phyloP scores from a whole-genome alignment of 495 filamentous ascomycete genomes.

The Penicillium silybi region DNA sequence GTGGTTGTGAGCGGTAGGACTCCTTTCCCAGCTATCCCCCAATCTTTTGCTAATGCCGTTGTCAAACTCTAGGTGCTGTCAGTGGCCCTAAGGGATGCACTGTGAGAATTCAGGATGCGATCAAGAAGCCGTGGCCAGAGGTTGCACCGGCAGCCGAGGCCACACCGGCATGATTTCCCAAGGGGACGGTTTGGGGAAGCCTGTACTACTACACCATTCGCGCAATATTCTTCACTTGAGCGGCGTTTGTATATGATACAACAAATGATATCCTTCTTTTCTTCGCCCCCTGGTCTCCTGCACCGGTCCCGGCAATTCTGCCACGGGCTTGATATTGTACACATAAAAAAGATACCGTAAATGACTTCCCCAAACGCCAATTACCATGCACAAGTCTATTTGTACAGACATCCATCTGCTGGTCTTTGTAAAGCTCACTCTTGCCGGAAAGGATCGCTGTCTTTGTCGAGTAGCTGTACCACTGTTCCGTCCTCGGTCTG shows the following conservation, averaged over 20 bases:
- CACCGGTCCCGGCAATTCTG: not conserved
- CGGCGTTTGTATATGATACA: slow-evolving; percentile 48
- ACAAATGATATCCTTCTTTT: slow-evolving; percentile 44
- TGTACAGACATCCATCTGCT: slow-evolving; percentile 19
- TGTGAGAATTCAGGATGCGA: slow-evolving; percentile 83
- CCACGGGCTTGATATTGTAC: not conserved
- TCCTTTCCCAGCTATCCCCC: not conserved
- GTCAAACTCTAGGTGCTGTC: slow-evolving; percentile 55
- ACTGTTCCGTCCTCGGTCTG: slow-evolving; percentile 60
- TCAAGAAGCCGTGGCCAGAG: slow-evolving; percentile 83
- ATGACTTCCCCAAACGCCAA: slow-evolving; percentile 24
- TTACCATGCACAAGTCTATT: slow-evolving; percentile 25
- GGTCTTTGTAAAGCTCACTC: slow-evolving; percentile 7
- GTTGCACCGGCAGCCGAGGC: slow-evolving; percentile 38
- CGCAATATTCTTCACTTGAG: slow-evolving; percentile 36
- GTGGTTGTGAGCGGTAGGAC: slow-evolving; percentile 76
- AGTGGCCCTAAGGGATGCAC: slow-evolving; percentile 79
- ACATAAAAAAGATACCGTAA: slow-evolving; percentile 2
- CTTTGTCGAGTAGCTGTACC: slow-evolving; percentile 63
- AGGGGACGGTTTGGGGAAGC: slow-evolving; percentile 15
- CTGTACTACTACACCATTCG: slow-evolving; percentile 44
- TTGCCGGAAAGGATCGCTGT: slow-evolving; percentile 55
- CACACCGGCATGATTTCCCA: slow-evolving; percentile 27
- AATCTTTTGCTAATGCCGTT: slow-evolving; percentile 7
- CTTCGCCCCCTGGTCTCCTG: not conserved